Conservation (phyloP, 2,329 filamentous ascomycete species). For the Cercospora sp. region DNA sequence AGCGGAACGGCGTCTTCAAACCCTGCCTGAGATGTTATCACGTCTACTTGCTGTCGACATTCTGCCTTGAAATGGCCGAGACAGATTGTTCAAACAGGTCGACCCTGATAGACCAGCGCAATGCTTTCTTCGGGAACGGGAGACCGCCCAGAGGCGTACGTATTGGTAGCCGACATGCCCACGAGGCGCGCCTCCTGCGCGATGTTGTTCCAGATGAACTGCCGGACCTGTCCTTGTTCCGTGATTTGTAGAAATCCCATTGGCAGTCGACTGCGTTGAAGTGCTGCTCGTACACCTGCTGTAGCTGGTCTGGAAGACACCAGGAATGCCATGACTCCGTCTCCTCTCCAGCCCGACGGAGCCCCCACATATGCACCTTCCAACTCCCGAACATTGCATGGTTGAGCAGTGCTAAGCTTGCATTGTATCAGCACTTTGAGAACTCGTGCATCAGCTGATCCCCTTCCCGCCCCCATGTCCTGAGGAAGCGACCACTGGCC, state of each 20-base stretch:
- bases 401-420: conserved; percentile 59
- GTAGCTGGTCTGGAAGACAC: conserved; percentile 70
- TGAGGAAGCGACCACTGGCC: conserved; percentile 66
- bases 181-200: conserved; percentile 64
- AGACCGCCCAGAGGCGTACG: background rate
- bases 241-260: conserved; percentile 70
- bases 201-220: conserved; percentile 71
- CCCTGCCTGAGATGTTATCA: background rate
- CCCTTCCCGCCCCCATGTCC: background rate
- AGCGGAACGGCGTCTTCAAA: background rate
- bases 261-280: conserved; percentile 66
- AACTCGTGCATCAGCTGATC: conserved; percentile 13
- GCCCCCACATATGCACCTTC: conserved; percentile 76
- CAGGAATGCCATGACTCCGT: conserved; percentile 68
- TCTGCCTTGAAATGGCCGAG: background rate
- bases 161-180: conserved; percentile 44
- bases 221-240: conserved; percentile 57
- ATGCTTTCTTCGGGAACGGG: background rate
- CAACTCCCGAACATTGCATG: conserved; percentile 68
- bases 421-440: conserved; percentile 62
- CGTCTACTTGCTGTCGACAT: background rate
- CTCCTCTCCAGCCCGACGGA: conserved; percentile 68
- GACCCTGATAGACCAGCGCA: conserved; percentile 8
- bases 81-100: background rate
- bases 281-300: conserved; percentile 71